Evolutionary conservation across 2,329 filamentous ascomycete genomes (phyloP).

Genomic region (Venturia pyrina): DNA sequence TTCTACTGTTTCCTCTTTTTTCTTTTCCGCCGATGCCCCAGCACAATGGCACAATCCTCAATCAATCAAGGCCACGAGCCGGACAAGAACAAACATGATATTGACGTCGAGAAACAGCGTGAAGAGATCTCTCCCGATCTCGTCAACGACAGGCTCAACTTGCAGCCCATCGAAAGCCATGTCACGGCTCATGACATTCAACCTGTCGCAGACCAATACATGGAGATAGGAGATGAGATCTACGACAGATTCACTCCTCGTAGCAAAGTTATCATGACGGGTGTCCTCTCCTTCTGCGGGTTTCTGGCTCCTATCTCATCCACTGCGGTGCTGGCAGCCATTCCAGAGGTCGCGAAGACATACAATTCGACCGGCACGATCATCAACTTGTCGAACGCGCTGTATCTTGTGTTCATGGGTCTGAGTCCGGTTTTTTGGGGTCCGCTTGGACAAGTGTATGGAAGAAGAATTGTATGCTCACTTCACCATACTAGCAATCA

Average conservation of each 20-base stretch:
- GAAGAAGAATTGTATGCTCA: conserved; percentile 37
- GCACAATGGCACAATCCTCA: neutral
- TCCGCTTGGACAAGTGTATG: conserved; percentile 47
- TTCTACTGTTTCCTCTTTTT: neutral
- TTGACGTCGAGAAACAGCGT: neutral
- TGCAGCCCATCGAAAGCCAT: conserved; percentile 20
- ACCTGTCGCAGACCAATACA: conserved; percentile 21
- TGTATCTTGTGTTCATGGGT: conserved; percentile 69
- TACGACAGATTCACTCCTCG: conserved; percentile 54
- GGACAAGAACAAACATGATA: neutral
- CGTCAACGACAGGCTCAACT: conserved; percentile 10
- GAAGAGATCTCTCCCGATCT: neutral
- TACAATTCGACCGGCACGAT: conserved; percentile 57
- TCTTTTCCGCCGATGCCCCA: neutral
- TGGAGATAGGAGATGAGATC: conserved; percentile 39
- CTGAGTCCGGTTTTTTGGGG: conserved; percentile 50
- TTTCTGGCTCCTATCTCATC: conserved; percentile 68
- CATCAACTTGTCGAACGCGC: conserved; percentile 64
- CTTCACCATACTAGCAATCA: no score
- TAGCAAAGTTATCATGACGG: conserved; percentile 58
- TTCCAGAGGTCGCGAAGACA: conserved; percentile 60
- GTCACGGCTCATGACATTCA: conserved; percentile 22
- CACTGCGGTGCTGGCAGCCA: conserved; percentile 62
- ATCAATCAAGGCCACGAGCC: neutral
- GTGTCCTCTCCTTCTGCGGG: conserved; percentile 61